Evolutionary conservation across 106 monocot species (phyloP), one percentile per base, ranked within the genome.

Genomic region (Dendrobium officinale): DNA sequence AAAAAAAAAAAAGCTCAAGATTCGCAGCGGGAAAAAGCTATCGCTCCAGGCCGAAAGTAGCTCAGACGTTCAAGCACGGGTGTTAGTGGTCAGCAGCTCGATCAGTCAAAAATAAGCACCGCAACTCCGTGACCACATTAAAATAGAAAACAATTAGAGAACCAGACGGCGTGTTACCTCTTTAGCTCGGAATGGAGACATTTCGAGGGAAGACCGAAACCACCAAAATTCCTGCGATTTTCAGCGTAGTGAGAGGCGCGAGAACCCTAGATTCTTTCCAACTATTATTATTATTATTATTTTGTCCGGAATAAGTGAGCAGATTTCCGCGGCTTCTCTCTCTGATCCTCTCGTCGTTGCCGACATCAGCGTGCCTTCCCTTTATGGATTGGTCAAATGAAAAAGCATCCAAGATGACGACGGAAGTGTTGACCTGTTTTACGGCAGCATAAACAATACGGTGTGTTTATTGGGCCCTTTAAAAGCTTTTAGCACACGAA

Each of bases 91-190:
- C 70, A 33, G 70, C 33, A 2, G 27, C 70, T 31, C 33, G 70
- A 70, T 70, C 70, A 13, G 70, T 70, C 70, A 70, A 70, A 70
- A 70, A 70, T 6, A 22, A 10, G 70, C 70, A 70, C 13, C 31
- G 27, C 27, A 33, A 70, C 33, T n/a, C 27, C 31, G 27, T 11
- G 70, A 15, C 33, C 33, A 70, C 15, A 70, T 70, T 70, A 70
- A 27, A 70, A 33, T 70, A n/a, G 64, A 26, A 70, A 58, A 18
- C 58, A 58, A 16, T 9, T 54, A 54, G 54, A 54, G 16, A 54
- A 54, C 16, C 54, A 58, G 61, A 61, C 22, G n/a, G 20, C 0
- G 22, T 61, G 4, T 4, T 61, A 61, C 61, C n/a, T n/a, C 61
- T 22, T 61, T 10, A 61, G 19, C 24, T 22, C 61, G 4, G n/a